Evolutionary conservation across 345 rosid genomes (phyloP).

Genomic region (Microthlaspi erraticum): DNA sequence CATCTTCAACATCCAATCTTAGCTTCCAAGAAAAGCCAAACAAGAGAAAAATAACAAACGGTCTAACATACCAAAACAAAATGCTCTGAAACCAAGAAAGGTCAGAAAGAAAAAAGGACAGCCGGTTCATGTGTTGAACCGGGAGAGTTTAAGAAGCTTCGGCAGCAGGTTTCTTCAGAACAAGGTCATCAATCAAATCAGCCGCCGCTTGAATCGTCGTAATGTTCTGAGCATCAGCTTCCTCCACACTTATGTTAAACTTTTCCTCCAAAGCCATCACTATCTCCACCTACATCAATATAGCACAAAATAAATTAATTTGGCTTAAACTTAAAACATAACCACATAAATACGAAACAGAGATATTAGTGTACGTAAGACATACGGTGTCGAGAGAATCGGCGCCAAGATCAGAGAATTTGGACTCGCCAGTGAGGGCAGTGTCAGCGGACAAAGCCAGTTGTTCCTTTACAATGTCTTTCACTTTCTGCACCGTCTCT

Average conservation of each 20-base stretch:
- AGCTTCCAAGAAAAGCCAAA: constrained; percentile 5
- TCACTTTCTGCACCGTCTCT: constrained; percentile 80
- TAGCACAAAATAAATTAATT: too few species aligned
- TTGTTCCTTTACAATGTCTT: constrained; percentile 81
- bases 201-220: constrained; percentile 85
- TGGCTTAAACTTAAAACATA: background rate
- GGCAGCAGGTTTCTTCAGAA: constrained; percentile 54
- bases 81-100: constrained; percentile 17
- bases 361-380: background rate
- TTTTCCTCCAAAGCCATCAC: constrained; percentile 91
- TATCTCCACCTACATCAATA: constrained; percentile 86
- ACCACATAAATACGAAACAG: background rate
- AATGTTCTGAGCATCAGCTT: constrained; percentile 75
- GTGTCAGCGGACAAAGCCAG: constrained; percentile 66
- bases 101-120: background rate
- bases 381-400: constrained; percentile 94
- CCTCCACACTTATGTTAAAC: constrained; percentile 72
- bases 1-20: constrained; percentile 25
- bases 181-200: constrained; percentile 74
- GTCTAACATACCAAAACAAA: constrained; percentile 31
- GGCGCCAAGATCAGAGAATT: constrained; percentile 76
- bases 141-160: constrained; percentile 21
- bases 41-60: background rate
- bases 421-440: constrained; percentile 66
- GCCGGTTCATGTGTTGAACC: constrained; percentile 16